Conservation (phyloP, 371 early-diverging fungal species). For the Apophysomyces trapeziformis region DNA sequence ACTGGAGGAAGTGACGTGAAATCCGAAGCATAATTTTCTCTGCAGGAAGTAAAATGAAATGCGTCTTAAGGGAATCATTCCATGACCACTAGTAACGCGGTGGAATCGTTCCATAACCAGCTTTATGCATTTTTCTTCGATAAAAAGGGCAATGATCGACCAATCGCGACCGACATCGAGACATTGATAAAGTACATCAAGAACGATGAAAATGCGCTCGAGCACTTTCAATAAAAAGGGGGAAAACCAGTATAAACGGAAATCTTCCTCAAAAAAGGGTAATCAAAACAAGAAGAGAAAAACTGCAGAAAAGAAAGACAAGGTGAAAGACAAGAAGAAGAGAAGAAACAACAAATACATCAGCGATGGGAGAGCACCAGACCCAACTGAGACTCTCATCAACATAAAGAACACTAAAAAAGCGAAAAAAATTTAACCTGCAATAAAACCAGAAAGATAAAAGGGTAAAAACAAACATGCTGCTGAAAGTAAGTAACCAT, state of each 20-base stretch:
- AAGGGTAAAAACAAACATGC: background rate
- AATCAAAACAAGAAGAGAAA: background rate
- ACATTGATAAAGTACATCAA: too few species aligned
- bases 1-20: background rate
- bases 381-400: background rate
- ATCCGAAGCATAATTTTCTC: background rate
- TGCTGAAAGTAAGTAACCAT: background rate
- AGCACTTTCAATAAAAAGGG: too few species aligned
- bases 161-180: background rate
- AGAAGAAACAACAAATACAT: background rate
- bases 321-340: background rate
- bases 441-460: background rate
- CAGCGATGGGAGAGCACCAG: background rate
- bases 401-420: background rate
- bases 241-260: background rate
- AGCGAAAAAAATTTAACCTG: background rate
- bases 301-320: background rate
- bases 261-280: background rate
- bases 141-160: background rate
- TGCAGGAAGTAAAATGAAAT: background rate
- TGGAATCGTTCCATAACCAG: background rate
- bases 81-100: background rate
- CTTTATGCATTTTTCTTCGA: background rate
- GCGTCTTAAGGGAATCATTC: background rate
- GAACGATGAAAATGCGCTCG: too few species aligned